Base-by-base conservation (phyloP, 495 filamentous ascomycete genomes). In the Astrocystis sublimbata region DNA sequence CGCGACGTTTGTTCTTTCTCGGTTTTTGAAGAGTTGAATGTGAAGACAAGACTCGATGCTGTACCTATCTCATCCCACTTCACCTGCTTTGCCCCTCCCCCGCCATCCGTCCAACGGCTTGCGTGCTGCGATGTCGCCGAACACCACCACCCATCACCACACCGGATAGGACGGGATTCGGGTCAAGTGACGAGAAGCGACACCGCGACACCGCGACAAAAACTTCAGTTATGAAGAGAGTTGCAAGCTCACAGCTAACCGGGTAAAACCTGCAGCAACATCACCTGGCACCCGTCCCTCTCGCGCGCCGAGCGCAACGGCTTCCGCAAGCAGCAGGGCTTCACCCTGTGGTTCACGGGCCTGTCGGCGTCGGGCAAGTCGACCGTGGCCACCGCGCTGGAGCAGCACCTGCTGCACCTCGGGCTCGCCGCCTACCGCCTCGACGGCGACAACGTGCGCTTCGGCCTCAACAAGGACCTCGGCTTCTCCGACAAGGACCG, bases 371-470 rank as follows among this genome's bases (percentile, higher is more conserved):
- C 91, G 3, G 94, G 94, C 67, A 98, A 98, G 78, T 96, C 92
- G 45, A 98, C 94, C 17, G 88, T 98, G 31, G 94, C 94, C 59
- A 94, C 91, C 17, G 94, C 94, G 19, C 90, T 98, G 17, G 94
- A 98, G 79, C 92, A 96, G 77, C 90, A 96, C 74, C 87, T 98
- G 15, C 86, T 98, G 52, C 92, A 94, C 71, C 81, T 88, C 17
- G 87, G 88, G 15, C 75, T 96, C 13, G 81, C 88, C 61, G 90
- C 92, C 57, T 98, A 98, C 81, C 86, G 96, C 1, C 88, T 98
- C 17, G 94, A 98, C 76, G 94, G 94, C 68, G 94, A 98, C 84
- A 98, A 98, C 81, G 88, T 98, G 70, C 93, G 94, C 60, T 97
- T 97, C 82, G 96, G 94, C 2, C 81, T 98, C 67, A 98, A 98